Evolutionary conservation across 306 rosid species (phyloP), one percentile per base, ranked within the genome.

Genomic region (Castanea crenata): DNA sequence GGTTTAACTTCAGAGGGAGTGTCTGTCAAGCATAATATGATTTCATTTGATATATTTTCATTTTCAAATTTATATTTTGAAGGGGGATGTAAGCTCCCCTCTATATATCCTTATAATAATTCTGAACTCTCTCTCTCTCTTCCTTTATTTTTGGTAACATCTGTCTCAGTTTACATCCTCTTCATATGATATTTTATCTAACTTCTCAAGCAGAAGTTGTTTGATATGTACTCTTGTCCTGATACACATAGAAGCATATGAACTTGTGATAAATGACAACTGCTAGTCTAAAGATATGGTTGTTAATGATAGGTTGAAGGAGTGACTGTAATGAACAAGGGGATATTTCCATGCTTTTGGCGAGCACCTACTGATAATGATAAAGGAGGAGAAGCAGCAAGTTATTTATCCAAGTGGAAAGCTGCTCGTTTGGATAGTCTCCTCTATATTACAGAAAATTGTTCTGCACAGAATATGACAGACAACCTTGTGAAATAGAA

Each of bases 331-430:
- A 81, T 91, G 87, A 85, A 62, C 44, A 89, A 90, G 69, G 98
- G 99, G 49, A 76, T 95, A 80, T 59, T 84, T 19, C 99, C 99
- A 79, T 84, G 94, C 86, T 92, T 95, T 83, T 95, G 97, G 98
- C 87, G 98, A 79, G 99, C 99, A 67, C 89, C 98, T 13, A 95
- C 83, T 0, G 99, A 95, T 75, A 95, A 95, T 27, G 99, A 95
- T 81, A 95, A 91, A 78, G 99, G 99, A 2, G 98, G 98, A 71
- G 91, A 69, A 3, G 16, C 76, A 23, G 15, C 18, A 74, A 95
- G 99, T 84, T 89, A 95, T 82, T 79, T 85, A 44, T 85, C 95
- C 59, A 84, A 29, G 79, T 95, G 99, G 99, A 91, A 92, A 85
- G 89, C 89, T 81, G 92, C 97, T 76, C 81, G 83, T 78, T 55